These are phyloP conservation scores for Backusella parvicylindrica DNA, from an alignment of 192 early-diverging fungal species.

Conservation along the genomic window DNA sequence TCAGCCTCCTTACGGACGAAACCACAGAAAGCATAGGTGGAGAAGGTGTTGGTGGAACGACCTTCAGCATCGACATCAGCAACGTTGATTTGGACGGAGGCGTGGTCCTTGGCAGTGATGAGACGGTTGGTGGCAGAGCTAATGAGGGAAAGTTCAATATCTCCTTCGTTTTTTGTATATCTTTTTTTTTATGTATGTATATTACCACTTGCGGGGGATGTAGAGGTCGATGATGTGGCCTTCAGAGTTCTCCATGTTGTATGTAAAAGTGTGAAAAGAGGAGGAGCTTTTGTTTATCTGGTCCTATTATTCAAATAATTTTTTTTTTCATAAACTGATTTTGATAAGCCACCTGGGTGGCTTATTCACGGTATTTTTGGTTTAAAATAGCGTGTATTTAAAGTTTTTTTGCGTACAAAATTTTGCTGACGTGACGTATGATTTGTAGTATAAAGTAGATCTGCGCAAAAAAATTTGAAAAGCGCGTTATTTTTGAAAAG, in stretches of 20 bases:
- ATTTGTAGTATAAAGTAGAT: too few relatives aligned
- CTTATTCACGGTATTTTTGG: too few relatives aligned
- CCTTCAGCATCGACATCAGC: slow-evolving; percentile 87
- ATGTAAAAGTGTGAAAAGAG: slow-evolving; percentile 3
- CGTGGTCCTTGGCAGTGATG: slow-evolving; percentile 98
- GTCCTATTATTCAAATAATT: neutral
- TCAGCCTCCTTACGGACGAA: slow-evolving; percentile 87
- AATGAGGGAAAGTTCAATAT: neutral
- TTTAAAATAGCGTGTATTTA: too few relatives aligned
- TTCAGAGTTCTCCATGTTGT: slow-evolving; percentile 46
- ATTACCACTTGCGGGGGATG: slow-evolving; percentile 91
- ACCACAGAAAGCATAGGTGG: slow-evolving; percentile 89
- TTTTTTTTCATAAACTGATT: slow-evolving; percentile 5
- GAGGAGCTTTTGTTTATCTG: neutral
- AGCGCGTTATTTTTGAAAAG: too few relatives aligned
- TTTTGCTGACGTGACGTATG: too few relatives aligned
- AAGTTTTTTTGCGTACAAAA: too few relatives aligned
- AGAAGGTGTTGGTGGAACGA: slow-evolving; percentile 64
- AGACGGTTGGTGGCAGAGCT: slow-evolving; percentile 98
- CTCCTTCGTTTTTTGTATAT: neutral
- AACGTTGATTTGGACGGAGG: slow-evolving; percentile 96
- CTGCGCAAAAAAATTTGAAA: too few relatives aligned
- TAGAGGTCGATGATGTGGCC: slow-evolving; percentile 74
- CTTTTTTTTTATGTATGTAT: too few relatives aligned
- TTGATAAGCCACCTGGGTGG: slow-evolving; percentile 1